These are phyloP conservation scores for Naganishia albida DNA, from an alignment of 1,284 basidiomycete genomes.

Conservation along the genomic window DNA sequence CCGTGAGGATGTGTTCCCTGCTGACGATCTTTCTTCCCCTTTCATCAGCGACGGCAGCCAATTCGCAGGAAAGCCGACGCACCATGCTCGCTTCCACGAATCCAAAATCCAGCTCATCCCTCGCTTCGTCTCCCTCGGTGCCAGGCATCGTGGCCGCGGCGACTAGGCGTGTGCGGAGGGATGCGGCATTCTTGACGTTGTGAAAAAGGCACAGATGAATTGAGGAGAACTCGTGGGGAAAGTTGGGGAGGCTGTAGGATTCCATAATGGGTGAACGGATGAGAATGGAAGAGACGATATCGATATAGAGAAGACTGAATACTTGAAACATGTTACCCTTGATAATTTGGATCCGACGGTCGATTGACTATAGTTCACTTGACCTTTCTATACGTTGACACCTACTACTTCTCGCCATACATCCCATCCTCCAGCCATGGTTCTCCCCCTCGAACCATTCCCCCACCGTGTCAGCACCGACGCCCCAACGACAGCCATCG, in stretches of 20 bases:
- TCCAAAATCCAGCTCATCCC: slow-evolving; percentile 76
- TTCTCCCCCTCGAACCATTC: slow-evolving; percentile 24
- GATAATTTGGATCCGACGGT: neutral
- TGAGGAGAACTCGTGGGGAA: slow-evolving; percentile 42
- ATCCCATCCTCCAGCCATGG: neutral
- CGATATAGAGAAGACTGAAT: neutral
- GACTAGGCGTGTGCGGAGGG: slow-evolving; percentile 67
- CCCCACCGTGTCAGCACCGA: slow-evolving; percentile 11
- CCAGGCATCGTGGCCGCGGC: slow-evolving; percentile 65
- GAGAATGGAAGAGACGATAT: too few species aligned
- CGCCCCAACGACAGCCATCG: slow-evolving; percentile 7
- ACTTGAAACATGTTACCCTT: neutral
- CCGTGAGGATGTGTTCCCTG: slow-evolving; percentile 69
- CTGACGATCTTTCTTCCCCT: slow-evolving; percentile 49
- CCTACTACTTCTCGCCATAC: too few species aligned
- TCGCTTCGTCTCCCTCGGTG: slow-evolving; percentile 65
- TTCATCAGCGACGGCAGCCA: neutral
- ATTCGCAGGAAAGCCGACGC: slow-evolving; percentile 40
- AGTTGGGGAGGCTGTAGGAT: slow-evolving; percentile 49
- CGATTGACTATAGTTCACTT: neutral
- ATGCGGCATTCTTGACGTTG: slow-evolving; percentile 65
- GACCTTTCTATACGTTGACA: neutral
- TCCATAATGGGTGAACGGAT: slow-evolving; percentile 48
- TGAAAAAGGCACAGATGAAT: slow-evolving; percentile 70
- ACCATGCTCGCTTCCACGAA: slow-evolving; percentile 75